Evolutionary conservation across 192 early-diverging fungal genomes (phyloP).

Genomic region (Coemansia sp.): DNA sequence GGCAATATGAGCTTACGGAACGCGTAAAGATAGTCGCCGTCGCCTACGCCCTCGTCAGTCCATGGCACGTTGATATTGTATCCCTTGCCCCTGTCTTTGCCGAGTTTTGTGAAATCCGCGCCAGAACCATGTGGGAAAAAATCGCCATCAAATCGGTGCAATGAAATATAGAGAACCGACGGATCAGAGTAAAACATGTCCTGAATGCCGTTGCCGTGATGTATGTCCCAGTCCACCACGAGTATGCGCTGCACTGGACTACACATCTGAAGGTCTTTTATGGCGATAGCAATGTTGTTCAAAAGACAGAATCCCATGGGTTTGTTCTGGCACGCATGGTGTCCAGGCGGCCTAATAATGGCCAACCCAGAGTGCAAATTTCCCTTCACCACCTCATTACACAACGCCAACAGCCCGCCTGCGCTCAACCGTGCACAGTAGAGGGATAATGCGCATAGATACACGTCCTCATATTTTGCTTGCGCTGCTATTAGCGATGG

Average conservation of each 20-base stretch:
- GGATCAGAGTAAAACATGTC: slow-evolving; percentile 75
- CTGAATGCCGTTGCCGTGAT: slow-evolving; percentile 95
- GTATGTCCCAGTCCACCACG: slow-evolving; percentile 94
- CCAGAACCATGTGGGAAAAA: slow-evolving; percentile 77
- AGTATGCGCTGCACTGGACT: slow-evolving; percentile 63
- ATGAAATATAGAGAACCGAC: slow-evolving; percentile 79
- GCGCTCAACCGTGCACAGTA: slow-evolving; percentile 71
- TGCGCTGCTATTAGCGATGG: slow-evolving; percentile 47
- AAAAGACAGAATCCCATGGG: slow-evolving; percentile 88
- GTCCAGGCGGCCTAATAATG: slow-evolving; percentile 90
- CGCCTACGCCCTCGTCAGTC: slow-evolving; percentile 70
- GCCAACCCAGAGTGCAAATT: slow-evolving; percentile 78
- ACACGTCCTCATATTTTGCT: slow-evolving; percentile 65
- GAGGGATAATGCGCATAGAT: slow-evolving; percentile 65
- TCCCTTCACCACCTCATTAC: slow-evolving; percentile 67
- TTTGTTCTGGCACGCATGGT: slow-evolving; percentile 79
- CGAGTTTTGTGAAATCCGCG: slow-evolving; percentile 61
- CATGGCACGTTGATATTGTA: slow-evolving; percentile 90
- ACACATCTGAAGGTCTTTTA: slow-evolving; percentile 59
- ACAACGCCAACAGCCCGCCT: slow-evolving; percentile 73
- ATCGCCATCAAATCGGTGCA: slow-evolving; percentile 82
- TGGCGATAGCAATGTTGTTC: slow-evolving; percentile 90
- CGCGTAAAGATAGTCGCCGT: slow-evolving; percentile 87
- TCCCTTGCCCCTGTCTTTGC: slow-evolving; percentile 66
- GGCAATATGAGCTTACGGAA: slow-evolving; percentile 82